Evolutionary conservation across 2,329 filamentous ascomycete species (phyloP).

Genomic region (Arachnomyces sp.): DNA sequence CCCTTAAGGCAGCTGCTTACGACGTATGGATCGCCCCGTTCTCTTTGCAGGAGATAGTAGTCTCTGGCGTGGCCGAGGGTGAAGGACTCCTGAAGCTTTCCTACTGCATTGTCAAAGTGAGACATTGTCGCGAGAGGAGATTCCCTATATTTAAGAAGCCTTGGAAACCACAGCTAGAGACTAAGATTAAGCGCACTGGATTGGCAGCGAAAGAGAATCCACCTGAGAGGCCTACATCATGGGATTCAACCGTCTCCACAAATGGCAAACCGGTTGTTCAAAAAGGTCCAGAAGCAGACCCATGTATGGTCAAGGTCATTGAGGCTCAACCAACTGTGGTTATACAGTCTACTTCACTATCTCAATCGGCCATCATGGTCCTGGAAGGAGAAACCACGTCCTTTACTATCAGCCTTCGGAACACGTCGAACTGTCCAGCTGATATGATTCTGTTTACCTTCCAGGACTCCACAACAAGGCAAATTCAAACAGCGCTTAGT

Average conservation of each 20-base stretch:
- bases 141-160: constrained; percentile 76
- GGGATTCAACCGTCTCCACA: constrained; percentile 33
- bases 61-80: constrained; percentile 59
- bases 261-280: constrained; percentile 25
- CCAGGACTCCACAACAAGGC: constrained; percentile 74
- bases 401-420: constrained; percentile 73
- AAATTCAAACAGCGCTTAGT: constrained; percentile 64
- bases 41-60: constrained; percentile 66
- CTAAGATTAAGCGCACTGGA: constrained; percentile 70
- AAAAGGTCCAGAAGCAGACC: constrained; percentile 27
- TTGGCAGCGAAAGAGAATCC: constrained; percentile 48
- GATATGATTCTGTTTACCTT: constrained; percentile 85
- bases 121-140: constrained; percentile 68
- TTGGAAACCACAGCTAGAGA: constrained; percentile 62
- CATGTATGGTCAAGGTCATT: constrained; percentile 61
- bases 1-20: constrained; percentile 59
- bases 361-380: constrained; percentile 83
- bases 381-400: constrained; percentile 76
- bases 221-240: constrained; percentile 39
- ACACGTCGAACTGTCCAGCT: constrained; percentile 65
- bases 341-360: constrained; percentile 66
- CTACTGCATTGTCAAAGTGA: constrained; percentile 70
- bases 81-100: constrained; percentile 64
- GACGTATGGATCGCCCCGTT: constrained; percentile 68
- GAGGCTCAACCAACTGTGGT: constrained; percentile 67